phyloP scores from a whole-genome alignment of 2,329 filamentous ascomycete genomes.

The Sphaerulina populicola region DNA sequence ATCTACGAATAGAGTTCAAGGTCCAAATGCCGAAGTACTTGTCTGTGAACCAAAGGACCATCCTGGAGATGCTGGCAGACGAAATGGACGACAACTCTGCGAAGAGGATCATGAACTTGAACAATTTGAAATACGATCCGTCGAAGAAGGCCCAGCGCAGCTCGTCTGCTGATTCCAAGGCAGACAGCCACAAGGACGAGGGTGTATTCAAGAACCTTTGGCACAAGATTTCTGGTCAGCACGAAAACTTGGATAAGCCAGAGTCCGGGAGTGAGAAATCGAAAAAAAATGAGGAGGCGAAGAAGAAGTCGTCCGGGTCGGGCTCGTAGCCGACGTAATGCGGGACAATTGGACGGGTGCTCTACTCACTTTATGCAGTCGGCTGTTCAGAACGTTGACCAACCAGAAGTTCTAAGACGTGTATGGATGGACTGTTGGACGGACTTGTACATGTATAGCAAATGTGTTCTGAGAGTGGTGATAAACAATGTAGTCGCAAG shows the following conservation, averaged over 20 bases:
- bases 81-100: conserved; percentile 91
- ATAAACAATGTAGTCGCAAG: not conserved
- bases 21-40: conserved; percentile 93
- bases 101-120: conserved; percentile 81
- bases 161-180: conserved; percentile 13
- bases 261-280: conserved; percentile 10
- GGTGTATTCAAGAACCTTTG: conserved; percentile 89
- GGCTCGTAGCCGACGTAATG: conserved; percentile 20
- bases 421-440: not conserved
- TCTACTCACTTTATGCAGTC: too few species aligned
- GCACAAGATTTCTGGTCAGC: conserved; percentile 81
- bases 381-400: too few species aligned
- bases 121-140: conserved; percentile 22
- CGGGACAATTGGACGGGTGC: not conserved
- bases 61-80: conserved; percentile 91
- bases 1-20: conserved; percentile 89
- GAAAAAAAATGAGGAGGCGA: conserved; percentile 25
- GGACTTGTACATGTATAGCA: conserved; percentile 9
- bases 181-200: conserved; percentile 62
- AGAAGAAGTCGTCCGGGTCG: conserved; percentile 34
- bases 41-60: conserved; percentile 79
- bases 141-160: conserved; percentile 66
- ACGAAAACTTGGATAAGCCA: conserved; percentile 26
- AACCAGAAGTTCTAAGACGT: not conserved
- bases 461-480: not conserved